phyloP scores from a whole-genome alignment of 2,329 filamentous ascomycete species.

The Stagonosporopsis chrysanthemi region DNA sequence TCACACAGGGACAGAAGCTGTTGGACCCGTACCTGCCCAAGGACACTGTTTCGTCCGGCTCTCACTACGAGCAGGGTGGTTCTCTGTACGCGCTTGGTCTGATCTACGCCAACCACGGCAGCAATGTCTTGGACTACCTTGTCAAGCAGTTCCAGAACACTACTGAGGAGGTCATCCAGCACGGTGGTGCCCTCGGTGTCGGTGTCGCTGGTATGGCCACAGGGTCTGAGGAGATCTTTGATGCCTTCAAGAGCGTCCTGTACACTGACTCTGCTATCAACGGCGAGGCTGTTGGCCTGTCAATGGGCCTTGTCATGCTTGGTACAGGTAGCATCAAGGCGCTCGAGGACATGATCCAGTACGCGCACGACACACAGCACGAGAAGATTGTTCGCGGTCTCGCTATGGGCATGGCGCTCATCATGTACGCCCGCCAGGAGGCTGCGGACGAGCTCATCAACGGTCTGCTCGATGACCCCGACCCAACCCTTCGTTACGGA shows the following conservation, averaged over 20 bases:
- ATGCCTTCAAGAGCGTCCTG: conserved; percentile 86
- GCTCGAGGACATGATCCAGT: conserved; percentile 95
- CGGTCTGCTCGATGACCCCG: conserved; percentile 88
- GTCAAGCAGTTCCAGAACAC: conserved; percentile 76
- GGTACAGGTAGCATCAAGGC: conserved; percentile 96
- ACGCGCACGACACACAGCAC: conserved; percentile 96
- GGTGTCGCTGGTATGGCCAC: conserved; percentile 98
- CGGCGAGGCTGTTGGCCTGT: conserved; percentile 91
- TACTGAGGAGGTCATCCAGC: conserved; percentile 92
- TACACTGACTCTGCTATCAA: conserved; percentile 96
- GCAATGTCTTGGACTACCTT: conserved; percentile 83
- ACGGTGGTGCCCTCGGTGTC: conserved; percentile 91
- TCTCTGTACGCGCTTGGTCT: conserved; percentile 94
- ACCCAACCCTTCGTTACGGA: conserved; percentile 92
- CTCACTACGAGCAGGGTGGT: conserved; percentile 94
- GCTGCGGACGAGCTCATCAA: conserved; percentile 94
- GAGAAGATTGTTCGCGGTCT: conserved; percentile 98
- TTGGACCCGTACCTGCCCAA: conserved; percentile 93
- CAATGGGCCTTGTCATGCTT: conserved; percentile 98
- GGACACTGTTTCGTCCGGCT: conserved; percentile 75
- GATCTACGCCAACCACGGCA: conserved; percentile 97
- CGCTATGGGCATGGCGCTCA: conserved; percentile 94
- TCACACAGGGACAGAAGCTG: conserved; percentile 90
- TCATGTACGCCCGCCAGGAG: conserved; percentile 97
- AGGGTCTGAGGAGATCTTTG: conserved; percentile 87